phyloP scores from a whole-genome alignment of 1,284 basidiomycete genomes.

The Paramarasmius palmivorus region DNA sequence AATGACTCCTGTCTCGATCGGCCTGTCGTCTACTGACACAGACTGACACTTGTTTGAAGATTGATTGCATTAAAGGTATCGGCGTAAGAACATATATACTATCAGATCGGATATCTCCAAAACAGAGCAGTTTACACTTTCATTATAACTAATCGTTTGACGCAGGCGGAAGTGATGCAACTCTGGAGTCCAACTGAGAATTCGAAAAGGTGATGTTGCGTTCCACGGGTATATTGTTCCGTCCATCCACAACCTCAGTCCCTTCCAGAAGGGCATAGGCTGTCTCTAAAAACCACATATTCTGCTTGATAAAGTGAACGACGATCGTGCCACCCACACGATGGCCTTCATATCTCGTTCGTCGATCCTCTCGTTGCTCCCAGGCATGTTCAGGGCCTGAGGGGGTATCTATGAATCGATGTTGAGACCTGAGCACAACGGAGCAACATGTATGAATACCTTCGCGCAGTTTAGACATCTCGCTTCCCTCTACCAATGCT shows the following conservation, averaged over 20 bases:
- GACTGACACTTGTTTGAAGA: too few species aligned
- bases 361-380: constrained; percentile 68
- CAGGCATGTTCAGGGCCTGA: constrained; percentile 64
- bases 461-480: constrained; percentile 70
- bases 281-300: constrained; percentile 96
- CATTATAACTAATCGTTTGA: too few species aligned
- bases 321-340: constrained; percentile 91
- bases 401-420: constrained; percentile 43
- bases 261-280: constrained; percentile 84
- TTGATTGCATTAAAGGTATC: too few species aligned
- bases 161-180: too few species aligned
- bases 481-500: constrained; percentile 90
- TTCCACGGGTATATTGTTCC: constrained; percentile 32
- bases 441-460: constrained; percentile 34
- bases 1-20: too few species aligned
- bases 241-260: constrained; percentile 43
- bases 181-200: too few species aligned
- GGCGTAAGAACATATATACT: too few species aligned
- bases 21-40: too few species aligned
- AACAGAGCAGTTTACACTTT: too few species aligned
- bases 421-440: constrained; percentile 4
- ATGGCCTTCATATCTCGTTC: constrained; percentile 63
- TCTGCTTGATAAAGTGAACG: constrained; percentile 96
- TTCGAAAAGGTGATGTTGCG: background rate
- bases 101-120: too few species aligned